Conservation (phyloP, 1,139 yeast genomes). For the Taphrina betulina region DNA sequence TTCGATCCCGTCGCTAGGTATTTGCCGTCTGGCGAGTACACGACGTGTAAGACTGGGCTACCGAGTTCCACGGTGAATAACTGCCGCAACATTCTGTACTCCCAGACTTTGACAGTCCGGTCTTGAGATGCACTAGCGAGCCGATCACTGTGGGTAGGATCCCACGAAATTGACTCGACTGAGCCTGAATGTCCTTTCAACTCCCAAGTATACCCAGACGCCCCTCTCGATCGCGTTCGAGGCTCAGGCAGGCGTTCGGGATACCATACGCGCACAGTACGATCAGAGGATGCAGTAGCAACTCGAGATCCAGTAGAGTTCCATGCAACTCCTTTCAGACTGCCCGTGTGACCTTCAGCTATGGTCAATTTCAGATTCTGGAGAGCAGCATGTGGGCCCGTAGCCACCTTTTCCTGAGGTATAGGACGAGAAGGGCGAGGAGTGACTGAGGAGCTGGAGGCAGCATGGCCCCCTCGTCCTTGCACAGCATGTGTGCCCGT, state of each 20-base stretch:
- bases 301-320: constrained; percentile 38
- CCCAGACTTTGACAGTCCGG: constrained; percentile 38
- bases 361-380: constrained; percentile 16
- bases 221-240: constrained; percentile 9
- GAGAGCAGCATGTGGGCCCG: constrained; percentile 28
- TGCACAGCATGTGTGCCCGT: background rate
- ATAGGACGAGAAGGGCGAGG: too few relatives aligned
- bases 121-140: constrained; percentile 37
- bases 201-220: constrained; percentile 36
- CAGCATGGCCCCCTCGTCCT: background rate
- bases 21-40: constrained; percentile 32
- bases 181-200: constrained; percentile 34
- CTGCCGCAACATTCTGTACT: constrained; percentile 34
- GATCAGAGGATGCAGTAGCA: constrained; percentile 35
- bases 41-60: constrained; percentile 23
- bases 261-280: constrained; percentile 38
- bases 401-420: constrained; percentile 8
- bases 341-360: constrained; percentile 48
- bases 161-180: constrained; percentile 38
- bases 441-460: constrained; percentile 3
- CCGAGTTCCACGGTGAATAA: constrained; percentile 13
- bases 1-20: constrained; percentile 24
- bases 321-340: constrained; percentile 37
- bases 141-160: constrained; percentile 38
- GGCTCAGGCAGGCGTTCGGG: constrained; percentile 37